phyloP scores from a whole-genome alignment of 495 filamentous ascomycete genomes.

The Penicillium lagena region DNA sequence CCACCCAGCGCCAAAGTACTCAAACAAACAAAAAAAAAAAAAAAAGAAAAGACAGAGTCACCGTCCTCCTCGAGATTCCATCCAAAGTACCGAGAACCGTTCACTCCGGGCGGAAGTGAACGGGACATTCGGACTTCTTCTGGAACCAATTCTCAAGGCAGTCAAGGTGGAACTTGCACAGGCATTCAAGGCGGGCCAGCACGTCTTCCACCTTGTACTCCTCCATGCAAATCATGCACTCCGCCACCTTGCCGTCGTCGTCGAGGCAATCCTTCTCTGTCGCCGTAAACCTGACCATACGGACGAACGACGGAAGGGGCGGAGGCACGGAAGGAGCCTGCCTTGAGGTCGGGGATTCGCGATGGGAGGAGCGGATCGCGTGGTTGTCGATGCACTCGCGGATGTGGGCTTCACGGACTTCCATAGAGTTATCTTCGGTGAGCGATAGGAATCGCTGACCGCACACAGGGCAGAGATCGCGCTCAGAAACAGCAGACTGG shows the following conservation, averaged over 20 bases:
- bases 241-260: conserved; percentile 50
- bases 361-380: conserved; percentile 9
- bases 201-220: conserved; percentile 82
- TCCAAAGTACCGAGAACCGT: too few relatives aligned
- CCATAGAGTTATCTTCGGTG: conserved; percentile 50
- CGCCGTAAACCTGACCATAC: conserved; percentile 68
- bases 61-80: too few relatives aligned
- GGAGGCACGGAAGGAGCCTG: conserved; percentile 12
- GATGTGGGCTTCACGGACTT: conserved; percentile 69
- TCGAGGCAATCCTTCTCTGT: conserved; percentile 89
- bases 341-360: conserved; percentile 9
- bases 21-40: conserved; percentile 1
- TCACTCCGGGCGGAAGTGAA: conserved; percentile 20
- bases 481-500: conserved; percentile 52
- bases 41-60: neutral
- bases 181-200: conserved; percentile 82
- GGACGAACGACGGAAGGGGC: conserved; percentile 16
- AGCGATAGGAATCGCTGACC: conserved; percentile 66
- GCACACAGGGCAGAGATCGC: conserved; percentile 90
- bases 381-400: conserved; percentile 59
- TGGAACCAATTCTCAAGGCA: conserved; percentile 57
- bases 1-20: neutral
- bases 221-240: conserved; percentile 95
- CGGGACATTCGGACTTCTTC: conserved; percentile 47
- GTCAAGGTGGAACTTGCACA: conserved; percentile 83